Base-by-base conservation (phyloP, 192 early-diverging fungal genomes). In the Backusella morwellensis region DNA sequence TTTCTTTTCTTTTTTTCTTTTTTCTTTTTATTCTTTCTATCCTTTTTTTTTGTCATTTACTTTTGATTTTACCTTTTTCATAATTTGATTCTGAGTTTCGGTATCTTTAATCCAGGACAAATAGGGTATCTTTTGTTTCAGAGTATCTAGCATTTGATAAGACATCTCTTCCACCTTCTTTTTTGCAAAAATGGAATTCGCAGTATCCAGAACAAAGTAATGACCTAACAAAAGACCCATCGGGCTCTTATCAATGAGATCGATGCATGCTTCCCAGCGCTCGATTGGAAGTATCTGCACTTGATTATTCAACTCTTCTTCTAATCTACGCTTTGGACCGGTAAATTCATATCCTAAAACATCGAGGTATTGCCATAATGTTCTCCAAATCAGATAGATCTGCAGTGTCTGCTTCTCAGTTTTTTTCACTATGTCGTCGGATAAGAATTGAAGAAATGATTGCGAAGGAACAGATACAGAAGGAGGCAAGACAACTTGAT, bases 371-470 rank as follows among this genome's bases (percentile, higher is more conserved):
- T 15, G 47, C 47, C 75, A 75, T 36, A 90, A 77, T 21, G 83
- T 68, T 59, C 83, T 77, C 89, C 89, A 90, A 17, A 83, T 79
- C 35, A 90, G 86, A 72, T 90, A 90, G 38, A 75, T 79, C 59
- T 89, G 84, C 1, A 90, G 26, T 1, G 81, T 84, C 29, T 77
- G 26, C 0, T 81, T 47, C 5, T 80, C 79, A 0, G 86, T 83
- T 7, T 82, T 78, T 17, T 73, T 56, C 9, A 89, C 44, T 23
- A 89, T 66, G n/a, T 75, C 74, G 6, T 68, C 34, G 1, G 63
- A 67, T 35, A 77, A 70, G 15, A 40, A 36, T 5, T 23, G 44
- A 56, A 77, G 54, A 56, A 77, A 77, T 3, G 21, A 29, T 14
- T 47, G 63, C 7, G 34, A 34, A 2, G 67, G 68, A 4, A 70